Conservation (phyloP, 2,329 filamentous ascomycete genomes). For the Paraconiothyrium sp. region DNA sequence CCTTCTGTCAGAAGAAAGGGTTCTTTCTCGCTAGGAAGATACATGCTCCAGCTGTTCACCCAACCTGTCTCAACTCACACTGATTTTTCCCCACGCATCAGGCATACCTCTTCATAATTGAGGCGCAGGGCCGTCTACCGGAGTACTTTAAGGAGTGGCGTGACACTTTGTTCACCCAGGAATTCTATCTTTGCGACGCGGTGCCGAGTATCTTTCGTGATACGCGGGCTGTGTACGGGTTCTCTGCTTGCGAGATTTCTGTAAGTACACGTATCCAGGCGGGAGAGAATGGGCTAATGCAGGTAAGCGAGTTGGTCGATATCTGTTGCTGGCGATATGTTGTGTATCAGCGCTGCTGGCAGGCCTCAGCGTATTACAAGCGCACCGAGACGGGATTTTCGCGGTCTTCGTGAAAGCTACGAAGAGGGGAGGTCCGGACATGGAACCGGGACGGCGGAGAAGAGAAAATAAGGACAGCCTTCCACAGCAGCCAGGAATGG, state of each 20-base stretch:
- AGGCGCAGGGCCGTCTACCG: constrained; percentile 16
- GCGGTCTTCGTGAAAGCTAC: background rate
- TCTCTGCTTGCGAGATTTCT: constrained; percentile 20
- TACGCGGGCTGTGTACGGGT: constrained; percentile 19
- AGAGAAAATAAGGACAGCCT: background rate
- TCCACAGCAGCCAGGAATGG: background rate
- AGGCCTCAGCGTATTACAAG: constrained; percentile 15
- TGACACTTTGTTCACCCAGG: constrained; percentile 18
- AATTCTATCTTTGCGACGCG: constrained; percentile 25
- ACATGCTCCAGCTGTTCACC: background rate
- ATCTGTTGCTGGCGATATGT: constrained; percentile 4
- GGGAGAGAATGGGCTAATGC: background rate
- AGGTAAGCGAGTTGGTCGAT: constrained; percentile 10
- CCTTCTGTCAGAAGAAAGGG: background rate
- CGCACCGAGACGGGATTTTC: constrained; percentile 13
- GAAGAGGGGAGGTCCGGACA: background rate
- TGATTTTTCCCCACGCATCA: background rate
- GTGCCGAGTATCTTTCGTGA: constrained; percentile 20
- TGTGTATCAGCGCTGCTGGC: constrained; percentile 16
- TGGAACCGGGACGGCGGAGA: background rate
- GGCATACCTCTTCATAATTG: constrained; percentile 21
- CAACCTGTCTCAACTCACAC: background rate
- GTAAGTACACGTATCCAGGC: constrained; percentile 14
- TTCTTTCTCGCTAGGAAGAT: background rate
- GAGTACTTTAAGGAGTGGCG: constrained; percentile 14